These are phyloP conservation scores for Luffa aegyptiaca DNA, from an alignment of 306 rosid genomes.

Conservation along the genomic window DNA sequence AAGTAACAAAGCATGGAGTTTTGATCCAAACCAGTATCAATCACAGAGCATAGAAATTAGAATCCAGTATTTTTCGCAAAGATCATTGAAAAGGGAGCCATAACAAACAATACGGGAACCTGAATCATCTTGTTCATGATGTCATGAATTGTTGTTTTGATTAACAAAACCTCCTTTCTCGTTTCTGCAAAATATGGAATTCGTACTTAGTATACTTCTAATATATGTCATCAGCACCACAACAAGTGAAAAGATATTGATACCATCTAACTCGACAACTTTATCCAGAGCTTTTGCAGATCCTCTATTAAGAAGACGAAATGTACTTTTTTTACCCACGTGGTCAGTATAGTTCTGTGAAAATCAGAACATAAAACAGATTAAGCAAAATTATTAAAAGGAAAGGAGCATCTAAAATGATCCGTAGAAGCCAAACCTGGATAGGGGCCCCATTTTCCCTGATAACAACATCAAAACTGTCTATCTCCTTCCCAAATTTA, in stretches of 20 bases:
- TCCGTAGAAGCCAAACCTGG: slow-evolving; percentile 37
- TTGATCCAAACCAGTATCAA: neutral
- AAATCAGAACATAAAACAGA: slow-evolving; percentile 8
- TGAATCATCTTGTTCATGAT: slow-evolving; percentile 83
- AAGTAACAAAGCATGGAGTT: neutral
- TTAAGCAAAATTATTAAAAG: slow-evolving; percentile 13
- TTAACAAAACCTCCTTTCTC: slow-evolving; percentile 78
- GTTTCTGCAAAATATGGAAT: slow-evolving; percentile 43
- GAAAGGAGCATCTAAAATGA: slow-evolving; percentile 5
- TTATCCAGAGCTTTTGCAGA: slow-evolving; percentile 96
- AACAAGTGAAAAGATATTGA: slow-evolving; percentile 5
- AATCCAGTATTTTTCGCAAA: neutral
- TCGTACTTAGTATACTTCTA: slow-evolving; percentile 18
- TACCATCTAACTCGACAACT: slow-evolving; percentile 93
- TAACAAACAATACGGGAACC: slow-evolving; percentile 26
- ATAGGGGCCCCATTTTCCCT: slow-evolving; percentile 98
- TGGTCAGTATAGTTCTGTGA: slow-evolving; percentile 69
- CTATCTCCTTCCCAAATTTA: slow-evolving; percentile 84
- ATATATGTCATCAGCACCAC: slow-evolving; percentile 2
- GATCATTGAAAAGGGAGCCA: neutral
- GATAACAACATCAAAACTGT: slow-evolving; percentile 67
- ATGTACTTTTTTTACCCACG: slow-evolving; percentile 80
- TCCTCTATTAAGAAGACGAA: slow-evolving; percentile 95
- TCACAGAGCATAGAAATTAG: neutral
- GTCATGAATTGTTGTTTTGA: slow-evolving; percentile 95